A percentile compares a stretch with the other conserved stretches of the same genome.
Conservation (phyloP, 1,284 basidiomycete species). For the Fomitiporia mediterranea region DNA sequence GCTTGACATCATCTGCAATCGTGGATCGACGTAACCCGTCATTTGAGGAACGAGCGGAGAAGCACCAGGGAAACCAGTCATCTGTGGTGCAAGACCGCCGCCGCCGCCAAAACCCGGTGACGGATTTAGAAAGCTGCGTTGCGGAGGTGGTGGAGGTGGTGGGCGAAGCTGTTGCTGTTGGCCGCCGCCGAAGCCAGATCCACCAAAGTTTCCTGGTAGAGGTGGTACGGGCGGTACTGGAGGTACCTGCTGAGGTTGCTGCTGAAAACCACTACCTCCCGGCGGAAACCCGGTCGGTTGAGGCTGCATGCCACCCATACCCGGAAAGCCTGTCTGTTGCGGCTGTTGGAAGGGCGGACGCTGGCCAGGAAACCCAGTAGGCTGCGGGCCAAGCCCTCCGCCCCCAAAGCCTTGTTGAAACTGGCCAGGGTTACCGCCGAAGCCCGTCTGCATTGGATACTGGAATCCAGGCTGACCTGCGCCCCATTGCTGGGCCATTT, state of each 20-base stretch:
- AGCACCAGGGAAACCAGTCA: conserved; percentile 52
- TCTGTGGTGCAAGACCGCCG: conserved; percentile 44
- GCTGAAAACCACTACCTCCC: conserved; percentile 44
- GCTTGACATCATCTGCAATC: conserved; percentile 79
- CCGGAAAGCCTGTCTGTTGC: conserved; percentile 43
- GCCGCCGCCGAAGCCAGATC: conserved; percentile 36
- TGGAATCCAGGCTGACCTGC: conserved; percentile 55
- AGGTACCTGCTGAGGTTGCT: conserved; percentile 36
- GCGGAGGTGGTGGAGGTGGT: conserved; percentile 35
- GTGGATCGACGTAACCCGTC: conserved; percentile 82
- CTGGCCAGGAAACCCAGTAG: conserved; percentile 36
- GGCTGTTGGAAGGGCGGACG: conserved; percentile 36
- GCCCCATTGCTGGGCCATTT: conserved; percentile 57
- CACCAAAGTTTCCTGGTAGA: conserved; percentile 56
- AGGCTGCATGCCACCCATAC: conserved; percentile 25
- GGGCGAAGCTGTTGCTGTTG: conserved; percentile 27
- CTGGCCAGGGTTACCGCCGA: conserved; percentile 38
- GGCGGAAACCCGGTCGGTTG: conserved; percentile 37
- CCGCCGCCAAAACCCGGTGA: conserved; percentile 34
- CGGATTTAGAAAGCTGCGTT: conserved; percentile 46
- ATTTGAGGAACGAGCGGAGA: conserved; percentile 65
- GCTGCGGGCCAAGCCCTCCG: conserved; percentile 37
- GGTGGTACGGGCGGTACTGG: conserved; percentile 59
- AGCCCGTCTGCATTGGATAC: conserved; percentile 59
- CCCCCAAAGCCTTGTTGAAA: conserved; percentile 29